Base-by-base conservation (phyloP, 2,329 filamentous ascomycete genomes). In the Penicillium olsonii region DNA sequence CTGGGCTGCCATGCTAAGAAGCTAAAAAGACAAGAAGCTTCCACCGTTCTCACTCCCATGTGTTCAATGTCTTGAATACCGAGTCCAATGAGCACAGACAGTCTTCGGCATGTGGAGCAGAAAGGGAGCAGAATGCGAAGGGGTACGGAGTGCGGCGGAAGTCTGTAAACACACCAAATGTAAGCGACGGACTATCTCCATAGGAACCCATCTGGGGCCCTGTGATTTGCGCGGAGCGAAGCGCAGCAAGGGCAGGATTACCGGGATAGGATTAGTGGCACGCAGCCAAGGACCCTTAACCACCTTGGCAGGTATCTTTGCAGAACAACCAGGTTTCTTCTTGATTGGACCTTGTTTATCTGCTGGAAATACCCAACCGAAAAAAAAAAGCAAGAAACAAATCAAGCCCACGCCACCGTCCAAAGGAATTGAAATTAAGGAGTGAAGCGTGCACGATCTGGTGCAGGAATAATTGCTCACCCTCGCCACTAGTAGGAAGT, bases 241-340 rank as follows among this genome's bases (percentile, higher is more conserved):
- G 24, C 40, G 40, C 29, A 31, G 45, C 29, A 45, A 42, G 40
- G 50, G 41, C 17, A 49, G 38, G 8, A 26, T 45, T 9, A 18
- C 46, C 46, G 35, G 41, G 43, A 47, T 40, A 3, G 52, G 44
- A 3, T 42, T 52, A 34, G 49, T 52, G 39, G 41, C 37, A 42
- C n/a, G 42, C 33, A 48, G 49, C 49, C 39, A 43, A 45, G 48
- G 42, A 33, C 33, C 19, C 35, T 49, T n/a, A 31, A 31, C 29
- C 15, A 35, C 18, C 37, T 26, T 38, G 15, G 24, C 34, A 38
- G 33, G 17, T 44, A 31, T 42, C 45, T 46, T 35, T 18, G 22
- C 27, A 42, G 22, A 38, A 18, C n/a, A n/a, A n/a, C n/a, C n/a
- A 31, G 29, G 29, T 14, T 31, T n/a, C 26, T 12, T 11, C 29